phyloP scores from a whole-genome alignment of 2,329 filamentous ascomycete genomes.

The Ophiostoma sp. region DNA sequence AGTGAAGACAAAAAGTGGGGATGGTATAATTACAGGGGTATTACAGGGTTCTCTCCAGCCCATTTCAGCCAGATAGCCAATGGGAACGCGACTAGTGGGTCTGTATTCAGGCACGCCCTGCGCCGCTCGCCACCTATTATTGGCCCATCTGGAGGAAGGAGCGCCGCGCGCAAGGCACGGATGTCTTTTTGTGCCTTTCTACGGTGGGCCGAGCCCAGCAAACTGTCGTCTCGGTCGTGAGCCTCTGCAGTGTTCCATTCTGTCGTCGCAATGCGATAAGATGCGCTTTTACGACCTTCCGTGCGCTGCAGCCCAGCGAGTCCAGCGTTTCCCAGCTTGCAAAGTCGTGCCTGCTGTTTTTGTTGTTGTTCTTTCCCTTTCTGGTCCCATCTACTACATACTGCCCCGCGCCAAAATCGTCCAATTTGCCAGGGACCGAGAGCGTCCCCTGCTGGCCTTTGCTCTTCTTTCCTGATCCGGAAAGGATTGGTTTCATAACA shows the following conservation, averaged over 20 bases:
- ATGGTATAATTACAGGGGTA: constrained; percentile 20
- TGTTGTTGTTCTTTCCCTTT: background rate
- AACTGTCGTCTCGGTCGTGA: background rate
- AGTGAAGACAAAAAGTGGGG: constrained; percentile 5
- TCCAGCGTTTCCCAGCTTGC: background rate
- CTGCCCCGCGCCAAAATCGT: constrained; percentile 11
- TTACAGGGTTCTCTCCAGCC: constrained; percentile 4
- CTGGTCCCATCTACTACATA: background rate
- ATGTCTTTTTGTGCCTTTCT: background rate
- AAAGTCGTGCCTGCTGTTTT: background rate
- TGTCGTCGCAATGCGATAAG: constrained; percentile 15
- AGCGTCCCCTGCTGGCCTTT: background rate
- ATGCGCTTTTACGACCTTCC: constrained; percentile 7
- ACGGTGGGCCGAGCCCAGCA: background rate
- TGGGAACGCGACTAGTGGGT: background rate
- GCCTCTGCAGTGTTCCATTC: background rate
- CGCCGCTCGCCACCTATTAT: background rate
- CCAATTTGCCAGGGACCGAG: constrained; percentile 14
- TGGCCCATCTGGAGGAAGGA: constrained; percentile 5
- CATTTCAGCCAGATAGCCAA: constrained; percentile 16
- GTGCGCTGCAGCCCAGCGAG: background rate
- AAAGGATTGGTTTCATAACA: constrained; percentile 20
- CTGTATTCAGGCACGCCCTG: constrained; percentile 2
- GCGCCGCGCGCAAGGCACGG: constrained; percentile 12
- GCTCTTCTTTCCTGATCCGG: constrained; percentile 5